These are phyloP conservation scores for Vigna reflexopilosa DNA, from an alignment of 306 rosid species.

Conservation along the genomic window DNA sequence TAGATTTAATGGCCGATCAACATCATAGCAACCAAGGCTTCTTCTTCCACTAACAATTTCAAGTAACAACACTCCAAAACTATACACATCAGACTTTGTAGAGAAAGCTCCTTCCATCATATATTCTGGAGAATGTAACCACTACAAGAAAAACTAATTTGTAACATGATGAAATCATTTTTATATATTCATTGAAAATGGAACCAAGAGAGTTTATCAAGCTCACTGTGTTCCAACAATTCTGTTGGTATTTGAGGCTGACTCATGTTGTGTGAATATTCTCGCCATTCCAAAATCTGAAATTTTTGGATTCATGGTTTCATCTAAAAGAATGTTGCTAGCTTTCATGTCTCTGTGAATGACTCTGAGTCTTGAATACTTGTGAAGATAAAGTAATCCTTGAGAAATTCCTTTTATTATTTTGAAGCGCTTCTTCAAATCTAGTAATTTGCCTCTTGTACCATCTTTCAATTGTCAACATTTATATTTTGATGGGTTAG, in stretches of 20 bases:
- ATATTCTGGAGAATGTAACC: not conserved
- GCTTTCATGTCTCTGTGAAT: not conserved
- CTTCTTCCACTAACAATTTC: constrained; percentile 19
- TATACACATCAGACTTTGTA: not conserved
- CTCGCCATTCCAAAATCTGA: not conserved
- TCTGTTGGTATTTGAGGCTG: not conserved
- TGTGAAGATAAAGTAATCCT: not conserved
- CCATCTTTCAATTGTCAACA: too few species aligned
- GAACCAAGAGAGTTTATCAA: not conserved
- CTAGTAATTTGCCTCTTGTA: not conserved
- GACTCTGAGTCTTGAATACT: not conserved
- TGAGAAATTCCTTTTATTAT: not conserved
- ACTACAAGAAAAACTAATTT: not conserved
- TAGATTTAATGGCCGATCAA: not conserved
- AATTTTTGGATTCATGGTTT: not conserved
- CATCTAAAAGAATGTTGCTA: not conserved
- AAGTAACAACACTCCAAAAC: not conserved
- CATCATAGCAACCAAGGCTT: constrained; percentile 13
- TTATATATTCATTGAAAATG: not conserved
- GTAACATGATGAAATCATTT: not conserved
- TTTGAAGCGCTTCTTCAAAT: not conserved
- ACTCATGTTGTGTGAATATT: constrained; percentile 12
- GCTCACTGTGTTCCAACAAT: constrained; percentile 45
- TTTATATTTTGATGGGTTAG: too few species aligned
- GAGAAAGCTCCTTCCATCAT: not conserved